Conservation (phyloP, 2,329 filamentous ascomycete species). For the Sclerotinia borealis region DNA sequence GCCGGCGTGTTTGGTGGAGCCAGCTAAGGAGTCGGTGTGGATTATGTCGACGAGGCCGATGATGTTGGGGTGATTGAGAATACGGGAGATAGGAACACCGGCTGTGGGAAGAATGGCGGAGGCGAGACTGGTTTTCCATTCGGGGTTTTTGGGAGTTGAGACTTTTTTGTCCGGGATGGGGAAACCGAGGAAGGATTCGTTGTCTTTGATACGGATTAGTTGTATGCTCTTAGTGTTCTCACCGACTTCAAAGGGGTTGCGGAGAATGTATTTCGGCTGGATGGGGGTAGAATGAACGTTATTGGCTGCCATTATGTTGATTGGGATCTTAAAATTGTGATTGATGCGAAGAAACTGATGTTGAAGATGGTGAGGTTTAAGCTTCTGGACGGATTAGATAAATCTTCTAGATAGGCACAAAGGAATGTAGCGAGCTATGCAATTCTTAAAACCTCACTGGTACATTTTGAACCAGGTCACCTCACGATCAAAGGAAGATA, state of each 20-base stretch:
- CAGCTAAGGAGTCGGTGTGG: constrained; percentile 13
- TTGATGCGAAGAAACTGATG: neutral
- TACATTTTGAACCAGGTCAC: neutral
- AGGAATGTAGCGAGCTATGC: constrained; percentile 3
- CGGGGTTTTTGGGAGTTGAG: constrained; percentile 11
- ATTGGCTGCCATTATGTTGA: constrained; percentile 1
- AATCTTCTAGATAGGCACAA: neutral
- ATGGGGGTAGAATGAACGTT: constrained; percentile 1
- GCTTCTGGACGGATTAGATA: neutral
- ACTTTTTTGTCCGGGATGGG: constrained; percentile 17
- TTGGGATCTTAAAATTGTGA: neutral
- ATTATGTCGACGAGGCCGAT: constrained; percentile 30
- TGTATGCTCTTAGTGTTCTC: constrained; percentile 18
- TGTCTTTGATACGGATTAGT: constrained; percentile 24
- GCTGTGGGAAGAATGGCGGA: constrained; percentile 23
- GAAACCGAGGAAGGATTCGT: constrained; percentile 22
- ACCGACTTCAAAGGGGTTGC: constrained; percentile 17
- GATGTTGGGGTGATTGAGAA: constrained; percentile 31
- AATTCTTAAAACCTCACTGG: neutral
- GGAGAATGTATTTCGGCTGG: constrained; percentile 19
- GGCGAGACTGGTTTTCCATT: constrained; percentile 18
- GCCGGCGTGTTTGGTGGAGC: constrained; percentile 11
- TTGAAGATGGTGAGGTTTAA: neutral
- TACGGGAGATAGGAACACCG: constrained; percentile 20
- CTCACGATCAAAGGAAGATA: neutral